A percentile compares a stretch with the other conserved stretches of the same genome.
Conservation (phyloP, 441 rosid species). For the Breynia disticha region DNA sequence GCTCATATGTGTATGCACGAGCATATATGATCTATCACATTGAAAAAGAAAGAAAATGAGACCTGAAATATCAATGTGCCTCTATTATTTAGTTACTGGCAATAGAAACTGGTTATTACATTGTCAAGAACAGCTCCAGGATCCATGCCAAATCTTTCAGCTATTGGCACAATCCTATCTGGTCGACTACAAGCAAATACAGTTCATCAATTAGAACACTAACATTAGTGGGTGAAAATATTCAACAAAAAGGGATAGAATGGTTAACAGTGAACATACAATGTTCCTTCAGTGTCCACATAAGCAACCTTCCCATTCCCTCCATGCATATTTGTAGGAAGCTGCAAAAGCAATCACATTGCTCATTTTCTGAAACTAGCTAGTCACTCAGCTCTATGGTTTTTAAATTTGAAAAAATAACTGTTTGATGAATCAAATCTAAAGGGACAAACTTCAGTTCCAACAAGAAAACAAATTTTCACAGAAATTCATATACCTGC, state of each 20-base stretch:
- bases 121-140: slow-evolving; percentile 93
- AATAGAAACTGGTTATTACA: slow-evolving; percentile 29
- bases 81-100: slow-evolving; percentile 1
- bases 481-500: slow-evolving; percentile 76
- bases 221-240: neutral
- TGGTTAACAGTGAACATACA: slow-evolving; percentile 41
- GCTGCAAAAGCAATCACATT: slow-evolving; percentile 35
- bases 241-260: too few species aligned
- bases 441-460: too few species aligned
- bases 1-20: slow-evolving; percentile 84
- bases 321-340: slow-evolving; percentile 80
- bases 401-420: too few species aligned
- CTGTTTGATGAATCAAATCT: too few species aligned
- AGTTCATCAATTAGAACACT: slow-evolving; percentile 28
- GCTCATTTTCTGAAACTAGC: neutral
- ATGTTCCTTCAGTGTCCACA: slow-evolving; percentile 85
- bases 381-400: too few species aligned
- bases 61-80: slow-evolving; percentile 2
- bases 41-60: slow-evolving; percentile 13
- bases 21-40: slow-evolving; percentile 71
- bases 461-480: too few species aligned
- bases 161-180: slow-evolving; percentile 74
- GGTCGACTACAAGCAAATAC: slow-evolving; percentile 46
- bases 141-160: slow-evolving; percentile 97
- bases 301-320: slow-evolving; percentile 95